A percentile compares a stretch with the other conserved stretches of the same genome.
phyloP scores from a whole-genome alignment of 2,329 filamentous ascomycete species.

The Arthrobotrys iridis region DNA sequence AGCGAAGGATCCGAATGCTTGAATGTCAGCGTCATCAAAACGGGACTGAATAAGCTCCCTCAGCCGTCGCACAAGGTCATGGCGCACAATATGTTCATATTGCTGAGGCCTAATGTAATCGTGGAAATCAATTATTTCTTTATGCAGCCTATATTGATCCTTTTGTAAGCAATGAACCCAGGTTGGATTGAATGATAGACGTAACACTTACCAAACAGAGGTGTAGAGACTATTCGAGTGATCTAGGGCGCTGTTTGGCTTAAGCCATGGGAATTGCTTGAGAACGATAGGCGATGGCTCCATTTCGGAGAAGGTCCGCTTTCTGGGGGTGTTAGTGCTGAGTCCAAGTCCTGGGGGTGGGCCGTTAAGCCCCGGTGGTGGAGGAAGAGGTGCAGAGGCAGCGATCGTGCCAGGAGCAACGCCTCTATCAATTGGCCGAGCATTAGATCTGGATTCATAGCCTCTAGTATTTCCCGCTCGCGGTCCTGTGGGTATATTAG shows the following conservation, averaged over 20 bases:
- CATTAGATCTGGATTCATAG: not conserved
- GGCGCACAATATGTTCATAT: constrained; percentile 80
- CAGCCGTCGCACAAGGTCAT: constrained; percentile 76
- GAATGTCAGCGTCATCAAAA: constrained; percentile 72
- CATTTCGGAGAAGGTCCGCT: constrained; percentile 55
- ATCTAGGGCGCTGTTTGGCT: constrained; percentile 62
- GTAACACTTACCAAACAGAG: constrained; percentile 68
- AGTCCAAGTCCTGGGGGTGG: not conserved
- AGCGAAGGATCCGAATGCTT: constrained; percentile 91
- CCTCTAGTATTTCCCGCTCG: not conserved
- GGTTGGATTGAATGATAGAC: constrained; percentile 9
- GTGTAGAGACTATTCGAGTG: constrained; percentile 68
- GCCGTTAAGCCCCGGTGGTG: constrained; percentile 21
- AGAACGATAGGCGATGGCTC: constrained; percentile 53
- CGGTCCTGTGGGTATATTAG: constrained; percentile 56
- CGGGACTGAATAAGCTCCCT: constrained; percentile 68
- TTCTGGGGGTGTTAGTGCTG: constrained; percentile 50
- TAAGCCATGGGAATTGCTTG: constrained; percentile 72
- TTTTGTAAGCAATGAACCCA: not conserved
- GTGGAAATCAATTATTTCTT: constrained; percentile 90
- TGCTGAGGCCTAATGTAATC: constrained; percentile 79
- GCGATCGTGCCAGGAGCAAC: constrained; percentile 30
- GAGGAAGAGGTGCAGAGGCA: constrained; percentile 28
- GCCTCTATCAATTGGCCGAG: constrained; percentile 49
- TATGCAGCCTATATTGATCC: constrained; percentile 73